Evolutionary conservation across 495 filamentous ascomycete species (phyloP).

Genomic region (Rhizodiscina lignyota): DNA sequence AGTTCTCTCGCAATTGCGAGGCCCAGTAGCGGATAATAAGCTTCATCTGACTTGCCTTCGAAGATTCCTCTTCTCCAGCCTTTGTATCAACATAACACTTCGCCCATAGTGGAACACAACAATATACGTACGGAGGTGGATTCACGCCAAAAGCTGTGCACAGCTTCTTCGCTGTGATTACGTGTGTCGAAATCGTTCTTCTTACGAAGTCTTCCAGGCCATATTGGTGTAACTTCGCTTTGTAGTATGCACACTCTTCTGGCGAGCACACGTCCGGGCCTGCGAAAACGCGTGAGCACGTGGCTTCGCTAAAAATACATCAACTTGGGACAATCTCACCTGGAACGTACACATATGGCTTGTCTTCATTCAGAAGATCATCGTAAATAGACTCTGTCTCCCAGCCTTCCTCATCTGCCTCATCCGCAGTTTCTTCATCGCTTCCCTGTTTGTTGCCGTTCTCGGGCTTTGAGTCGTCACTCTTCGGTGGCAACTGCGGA

Average conservation of each 20-base stretch:
- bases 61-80: too few species aligned
- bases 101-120: too few species aligned
- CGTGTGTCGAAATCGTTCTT: constrained; percentile 48
- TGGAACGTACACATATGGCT: constrained; percentile 1
- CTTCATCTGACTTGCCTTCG: constrained; percentile 26
- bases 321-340: constrained; percentile 1
- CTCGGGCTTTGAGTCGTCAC: too few species aligned
- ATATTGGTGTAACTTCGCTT: constrained; percentile 52
- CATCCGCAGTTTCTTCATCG: neutral
- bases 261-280: constrained; percentile 45
- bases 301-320: neutral
- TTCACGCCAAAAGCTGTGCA: constrained; percentile 82
- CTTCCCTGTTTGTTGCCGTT: too few species aligned
- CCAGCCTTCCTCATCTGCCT: constrained; percentile 4
- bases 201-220: constrained; percentile 63
- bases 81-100: too few species aligned
- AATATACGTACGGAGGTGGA: constrained; percentile 57
- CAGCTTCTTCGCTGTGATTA: constrained; percentile 63
- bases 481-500: too few species aligned
- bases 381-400: constrained; percentile 7
- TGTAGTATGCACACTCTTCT: constrained; percentile 52
- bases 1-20: constrained; percentile 71
- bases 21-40: constrained; percentile 57
- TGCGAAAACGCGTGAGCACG: neutral
- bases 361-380: constrained; percentile 6